Percentiles rank a stretch among this genome's conserved stretches.
phyloP scores from a whole-genome alignment of 495 filamentous ascomycete genomes.

The Xylaria venustula region DNA sequence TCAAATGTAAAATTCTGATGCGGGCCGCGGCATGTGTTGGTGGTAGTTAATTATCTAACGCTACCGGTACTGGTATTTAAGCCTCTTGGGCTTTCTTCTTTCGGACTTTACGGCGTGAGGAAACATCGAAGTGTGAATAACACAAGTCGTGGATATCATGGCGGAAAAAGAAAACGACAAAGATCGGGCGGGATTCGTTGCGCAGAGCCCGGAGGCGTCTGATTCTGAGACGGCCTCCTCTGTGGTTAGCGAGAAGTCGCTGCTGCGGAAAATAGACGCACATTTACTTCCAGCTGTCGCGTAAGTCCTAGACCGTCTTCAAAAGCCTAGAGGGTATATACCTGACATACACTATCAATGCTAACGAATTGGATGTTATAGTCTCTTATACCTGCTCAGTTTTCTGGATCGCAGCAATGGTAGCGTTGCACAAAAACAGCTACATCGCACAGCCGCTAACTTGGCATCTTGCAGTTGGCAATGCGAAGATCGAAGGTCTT shows the following conservation, averaged over 20 bases:
- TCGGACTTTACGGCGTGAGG: neutral
- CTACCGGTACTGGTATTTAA: too few species aligned
- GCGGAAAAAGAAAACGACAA: neutral
- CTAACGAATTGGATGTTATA: neutral
- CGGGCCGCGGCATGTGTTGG: too few species aligned
- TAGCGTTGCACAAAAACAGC: conserved; percentile 20
- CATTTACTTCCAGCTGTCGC: conserved; percentile 65
- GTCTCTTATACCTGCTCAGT: conserved; percentile 66
- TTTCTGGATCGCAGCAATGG: conserved; percentile 77
- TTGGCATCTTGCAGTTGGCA: conserved; percentile 32
- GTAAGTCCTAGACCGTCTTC: neutral
- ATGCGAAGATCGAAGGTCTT: conserved; percentile 61
- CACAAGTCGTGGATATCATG: neutral
- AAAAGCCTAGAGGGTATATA: neutral
- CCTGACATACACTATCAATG: neutral
- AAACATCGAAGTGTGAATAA: neutral
- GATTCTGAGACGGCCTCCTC: conserved; percentile 24
- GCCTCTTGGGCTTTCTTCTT: neutral
- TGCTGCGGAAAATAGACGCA: conserved; percentile 66
- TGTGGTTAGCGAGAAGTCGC: conserved; percentile 56
- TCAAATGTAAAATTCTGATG: too few species aligned
- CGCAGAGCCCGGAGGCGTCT: conserved; percentile 20
- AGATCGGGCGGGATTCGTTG: neutral
- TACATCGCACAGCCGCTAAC: neutral
- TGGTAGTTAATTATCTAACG: too few species aligned